Percentiles rank a stretch among this genome's conserved stretches.
phyloP scores from a whole-genome alignment of 805 yeast species.

The Metschnikowia reukaufii region DNA sequence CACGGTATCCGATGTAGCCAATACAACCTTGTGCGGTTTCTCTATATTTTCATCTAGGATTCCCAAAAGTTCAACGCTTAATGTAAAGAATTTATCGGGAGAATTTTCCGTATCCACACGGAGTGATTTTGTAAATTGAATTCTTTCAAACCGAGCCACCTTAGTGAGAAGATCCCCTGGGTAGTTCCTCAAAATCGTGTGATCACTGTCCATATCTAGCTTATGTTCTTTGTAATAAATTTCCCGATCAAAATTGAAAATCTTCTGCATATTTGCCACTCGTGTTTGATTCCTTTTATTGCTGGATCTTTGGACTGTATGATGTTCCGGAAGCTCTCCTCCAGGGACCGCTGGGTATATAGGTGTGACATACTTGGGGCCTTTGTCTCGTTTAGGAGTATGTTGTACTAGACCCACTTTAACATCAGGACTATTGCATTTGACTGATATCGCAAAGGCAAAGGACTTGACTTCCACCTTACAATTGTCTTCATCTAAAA shows the following conservation, averaged over 20 bases:
- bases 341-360: conserved; percentile 59
- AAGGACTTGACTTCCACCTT: conserved; percentile 4
- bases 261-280: conserved; percentile 48
- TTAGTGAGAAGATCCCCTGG: conserved; percentile 26
- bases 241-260: conserved; percentile 45
- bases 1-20: conserved; percentile 53
- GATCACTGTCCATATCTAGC: background rate
- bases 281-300: conserved; percentile 57
- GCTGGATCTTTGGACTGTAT: conserved; percentile 54
- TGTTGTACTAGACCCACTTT: conserved; percentile 58
- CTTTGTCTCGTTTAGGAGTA: conserved; percentile 71
- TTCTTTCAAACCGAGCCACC: conserved; percentile 67
- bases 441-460: conserved; percentile 48
- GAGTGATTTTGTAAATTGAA: conserved; percentile 56
- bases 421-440: conserved; percentile 48
- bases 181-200: conserved; percentile 9
- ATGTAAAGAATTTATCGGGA: conserved; percentile 41
- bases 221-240: conserved; percentile 1
- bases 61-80: conserved; percentile 54
- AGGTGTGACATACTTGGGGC: conserved; percentile 67
- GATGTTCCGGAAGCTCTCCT: conserved; percentile 53
- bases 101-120: conserved; percentile 42
- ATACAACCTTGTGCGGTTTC: conserved; percentile 26
- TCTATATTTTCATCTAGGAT: conserved; percentile 31
- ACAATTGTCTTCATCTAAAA: background rate